Base-by-base conservation (phyloP, 352 stramenopile genomes). In the Phytopythium montanum region DNA sequence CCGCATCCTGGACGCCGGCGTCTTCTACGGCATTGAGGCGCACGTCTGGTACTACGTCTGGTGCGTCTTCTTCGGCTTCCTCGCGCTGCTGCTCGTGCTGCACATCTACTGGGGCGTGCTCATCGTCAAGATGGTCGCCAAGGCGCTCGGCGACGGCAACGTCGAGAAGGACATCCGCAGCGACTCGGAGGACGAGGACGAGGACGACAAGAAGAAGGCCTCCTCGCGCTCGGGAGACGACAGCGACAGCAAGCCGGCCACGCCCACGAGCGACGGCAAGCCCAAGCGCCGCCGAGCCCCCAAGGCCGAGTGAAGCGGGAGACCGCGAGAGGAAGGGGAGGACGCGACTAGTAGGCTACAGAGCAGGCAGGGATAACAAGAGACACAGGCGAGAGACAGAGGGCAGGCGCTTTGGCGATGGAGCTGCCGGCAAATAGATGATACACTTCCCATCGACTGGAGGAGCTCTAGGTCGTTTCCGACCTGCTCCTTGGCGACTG, bases 111-210 rank as follows among this genome's bases (percentile, higher is more conserved):
- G 81, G 83, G 83, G 79, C 49, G 26, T 85, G 41, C 59, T 92
- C 60, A 92, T 92, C 54, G 74, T 77, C 69, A 82, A 85, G 60
- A 92, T 91, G 83, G 77, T 90, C 8, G 38, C 73, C 58, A 82
- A 81, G 65, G 78, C 77, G 38, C 68, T 92, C 9, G 59, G 70
- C 42, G 70, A 77, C 44, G 79, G 81, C 59, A 90, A 85, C 60
- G 81, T 90, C 19, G 79, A 92, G 64, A 90, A 90, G 65, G 83
- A 90, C 41, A 92, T 92, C 29, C 83, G 83, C 56, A 92, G 80
- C 60, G 83, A 90, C 61, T 92, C 83, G 34, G 83, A 90, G 61
- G 69, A 62, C 59, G 82, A 92, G 28, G 73, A 70, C 45, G 70
- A 76, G 23, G 61, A 62, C 5, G 48, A 62, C 34, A 68, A 69